phyloP scores from a whole-genome alignment of 176 grass and related monocot genomes.

The bread wheat (Triticum aestivum) region IWGSC_CS_RefSeq_v2.1 NC_057813.1:717804733-717805232 shows the following conservation, averaged over 20 bases:
- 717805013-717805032: conserved; percentile 2
- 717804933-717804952: conserved; percentile 28
- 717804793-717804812: neutral
- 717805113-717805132: neutral
- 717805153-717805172: conserved; percentile 10
- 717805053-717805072: conserved; percentile 25
- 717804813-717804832: neutral
- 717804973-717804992: conserved; percentile 9
- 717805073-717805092: neutral
- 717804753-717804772: neutral
- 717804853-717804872: conserved; percentile 11
- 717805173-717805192: neutral
- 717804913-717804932: conserved; percentile 1
- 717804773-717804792: conserved; percentile 1
- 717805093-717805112: neutral
- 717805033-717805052: conserved; percentile 23
- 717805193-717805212: neutral
- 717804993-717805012: conserved; percentile 12
- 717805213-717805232: neutral
- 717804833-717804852: neutral
- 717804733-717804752: neutral
- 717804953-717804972: conserved; percentile 25
- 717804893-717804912: conserved; percentile 2
- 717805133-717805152: neutral
- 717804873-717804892: neutral